These are phyloP conservation scores for Eucalyptus cloeziana DNA, from an alignment of 345 rosid genomes.

Conservation along the genomic window DNA sequence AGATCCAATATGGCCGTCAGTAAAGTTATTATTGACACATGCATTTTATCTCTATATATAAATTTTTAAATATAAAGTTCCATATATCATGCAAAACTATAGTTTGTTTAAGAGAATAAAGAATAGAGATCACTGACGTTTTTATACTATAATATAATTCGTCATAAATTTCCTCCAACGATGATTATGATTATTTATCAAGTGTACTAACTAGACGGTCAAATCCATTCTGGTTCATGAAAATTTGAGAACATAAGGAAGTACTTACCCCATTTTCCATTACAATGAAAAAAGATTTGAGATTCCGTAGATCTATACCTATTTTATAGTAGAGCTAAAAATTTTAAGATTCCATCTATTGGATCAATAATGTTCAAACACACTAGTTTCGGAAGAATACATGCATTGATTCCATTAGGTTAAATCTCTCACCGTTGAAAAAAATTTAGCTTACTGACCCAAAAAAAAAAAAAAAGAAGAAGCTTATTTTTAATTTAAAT, in stretches of 20 bases:
- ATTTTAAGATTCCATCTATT: too few species aligned
- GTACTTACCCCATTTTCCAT: background rate
- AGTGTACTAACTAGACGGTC: background rate
- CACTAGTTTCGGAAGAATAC: background rate
- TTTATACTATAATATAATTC: background rate
- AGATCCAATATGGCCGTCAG: background rate
- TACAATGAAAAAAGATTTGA: background rate
- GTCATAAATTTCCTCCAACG: background rate
- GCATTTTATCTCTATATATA: background rate
- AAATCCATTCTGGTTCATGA: background rate
- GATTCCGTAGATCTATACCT: background rate
- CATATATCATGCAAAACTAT: background rate
- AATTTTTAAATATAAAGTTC: background rate
- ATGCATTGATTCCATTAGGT: background rate
- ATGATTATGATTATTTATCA: background rate
- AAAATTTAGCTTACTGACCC: too few species aligned
- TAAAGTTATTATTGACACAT: background rate
- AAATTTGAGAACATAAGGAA: background rate
- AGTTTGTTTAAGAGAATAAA: background rate
- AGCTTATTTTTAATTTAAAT: too few species aligned
- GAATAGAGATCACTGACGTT: background rate
- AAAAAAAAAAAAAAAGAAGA: too few species aligned
- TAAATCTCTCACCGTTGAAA: background rate
- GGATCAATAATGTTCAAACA: too few species aligned
- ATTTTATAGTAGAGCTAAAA: too few species aligned